Evolutionary conservation across 1,284 basidiomycete genomes (phyloP), one percentile per base, ranked within the genome.

Genomic region (Ganoderma resinaceum): DNA sequence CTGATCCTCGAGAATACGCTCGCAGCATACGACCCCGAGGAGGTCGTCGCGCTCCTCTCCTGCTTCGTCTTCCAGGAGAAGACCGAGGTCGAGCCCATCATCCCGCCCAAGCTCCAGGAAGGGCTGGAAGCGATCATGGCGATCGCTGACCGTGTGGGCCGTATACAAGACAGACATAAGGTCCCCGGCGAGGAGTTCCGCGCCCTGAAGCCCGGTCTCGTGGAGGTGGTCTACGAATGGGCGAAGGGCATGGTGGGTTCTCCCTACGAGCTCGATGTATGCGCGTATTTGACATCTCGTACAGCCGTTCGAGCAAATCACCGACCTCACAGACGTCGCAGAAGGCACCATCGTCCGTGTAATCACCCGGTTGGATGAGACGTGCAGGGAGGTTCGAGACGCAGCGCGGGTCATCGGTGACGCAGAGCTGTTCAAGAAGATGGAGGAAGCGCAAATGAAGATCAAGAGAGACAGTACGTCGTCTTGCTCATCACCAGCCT

Each of bases 21-120:
- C 20, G 94, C 95, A 3, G 85, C 85, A 23, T 99, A 95, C 79
- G 94, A 95, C 62, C 95, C 98, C 0, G 95, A 96, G 80, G 97
- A 99, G 81, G 95, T 97, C 53, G 97, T 98, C n/a, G 97, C 98
- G 0, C 86, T 99, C 38, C 86, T 99, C 2, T 98, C 97, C 5
- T 94, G 94, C 76, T 99, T 99, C 77, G 91, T 99, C 37, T 99
- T 99, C 80, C 96, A 98, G 78, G 98, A 99, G 77, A 99, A 98
- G 83, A 96, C 95, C 14, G 95, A 97, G 23, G 84, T 90, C 7
- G 92, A 97, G 75, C 96, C 97, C 20, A 81, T 86, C 7, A 86
- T 99, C 57, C 89, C 94, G 1, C 87, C 89, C 7, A 92, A 91
- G 76, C 85, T 99, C 18, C 86, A 93, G 78, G 86, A 89, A 75